Evolutionary conservation across 495 filamentous ascomycete genomes (phyloP).

Genomic region (Aspergillus sclerotiicarbonarius): DNA sequence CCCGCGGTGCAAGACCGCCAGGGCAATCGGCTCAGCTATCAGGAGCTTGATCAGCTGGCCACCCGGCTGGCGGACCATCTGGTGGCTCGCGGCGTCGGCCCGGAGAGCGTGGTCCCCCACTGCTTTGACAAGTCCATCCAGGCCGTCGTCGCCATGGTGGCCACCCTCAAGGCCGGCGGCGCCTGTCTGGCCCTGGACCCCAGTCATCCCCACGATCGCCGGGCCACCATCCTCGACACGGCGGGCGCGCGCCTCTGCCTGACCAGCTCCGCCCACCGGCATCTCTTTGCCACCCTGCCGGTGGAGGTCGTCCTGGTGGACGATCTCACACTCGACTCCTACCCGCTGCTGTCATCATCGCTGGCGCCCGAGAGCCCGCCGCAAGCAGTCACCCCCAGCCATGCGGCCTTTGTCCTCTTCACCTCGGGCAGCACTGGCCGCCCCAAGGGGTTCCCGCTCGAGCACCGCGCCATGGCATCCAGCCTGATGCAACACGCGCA

Average conservation of each 20-base stretch:
- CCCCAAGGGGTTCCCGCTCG: background rate
- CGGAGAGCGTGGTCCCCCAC: background rate
- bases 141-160: background rate
- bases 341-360: no score
- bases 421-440: background rate
- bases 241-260: no score
- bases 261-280: no score
- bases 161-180: background rate
- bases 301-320: no score
- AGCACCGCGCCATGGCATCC: background rate
- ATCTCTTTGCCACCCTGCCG: no score
- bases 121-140: background rate
- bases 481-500: background rate
- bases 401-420: background rate
- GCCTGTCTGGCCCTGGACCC: background rate
- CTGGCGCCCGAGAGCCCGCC: background rate
- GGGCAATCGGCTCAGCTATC: background rate
- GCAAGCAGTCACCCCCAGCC: no score
- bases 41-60: background rate
- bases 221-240: no score
- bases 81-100: background rate
- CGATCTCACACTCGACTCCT: no score
- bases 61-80: background rate
- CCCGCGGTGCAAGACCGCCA: no score
- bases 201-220: no score